Evolutionary conservation across 495 filamentous ascomycete species (phyloP), one percentile per base, ranked within the genome.

Genomic region (Clavariopsis aquatica): DNA sequence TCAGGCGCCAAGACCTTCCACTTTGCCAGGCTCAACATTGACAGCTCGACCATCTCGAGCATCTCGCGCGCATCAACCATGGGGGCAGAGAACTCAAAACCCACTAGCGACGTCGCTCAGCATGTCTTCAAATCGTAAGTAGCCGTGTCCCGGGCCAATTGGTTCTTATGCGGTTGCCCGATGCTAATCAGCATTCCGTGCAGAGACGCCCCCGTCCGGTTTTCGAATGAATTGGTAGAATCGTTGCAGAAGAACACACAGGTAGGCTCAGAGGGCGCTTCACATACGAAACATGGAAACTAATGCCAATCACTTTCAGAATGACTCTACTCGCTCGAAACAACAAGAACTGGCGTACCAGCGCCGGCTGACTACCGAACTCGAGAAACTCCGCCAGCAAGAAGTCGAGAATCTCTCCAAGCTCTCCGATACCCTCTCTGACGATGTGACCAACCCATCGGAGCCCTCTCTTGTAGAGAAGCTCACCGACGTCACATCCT

Each of bases 341-440:
- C 77, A 85, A 77, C 78, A 91, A 73, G 94, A 98, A 77, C 86
- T 95, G 62, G 86, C 91, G 66, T 89, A 97, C 73, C 92, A 97
- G 79, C 78, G 82, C 68, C 95, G 95, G 77, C 91, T 98, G 64
- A 83, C 86, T 70, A 78, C 85, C 66, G 95, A 98, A 77, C 88
- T 98, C 52, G 82, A 87, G 67, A 86, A 86, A 53, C 85, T 92
- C n/a, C 81, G 83, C 61, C 78, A 79, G 47, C 71, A 82, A 52
- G 84, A 87, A 63, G 67, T 78, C 57, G 74, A 78, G 49, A 73
- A 80, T 17, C 82, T 96, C 57, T 82, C 81, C 67, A 81, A 85
- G 27, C 84, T 89, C 59, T 82, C 87, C 70, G 80, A 83, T 55
- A 73, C 82, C 73, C 70, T 62, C 46, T 69, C 74, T 12, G 66